Evolutionary conservation across 2,329 filamentous ascomycete genomes (phyloP), one percentile per base, ranked within the genome.

Genomic region (Triangularia setosa): DNA sequence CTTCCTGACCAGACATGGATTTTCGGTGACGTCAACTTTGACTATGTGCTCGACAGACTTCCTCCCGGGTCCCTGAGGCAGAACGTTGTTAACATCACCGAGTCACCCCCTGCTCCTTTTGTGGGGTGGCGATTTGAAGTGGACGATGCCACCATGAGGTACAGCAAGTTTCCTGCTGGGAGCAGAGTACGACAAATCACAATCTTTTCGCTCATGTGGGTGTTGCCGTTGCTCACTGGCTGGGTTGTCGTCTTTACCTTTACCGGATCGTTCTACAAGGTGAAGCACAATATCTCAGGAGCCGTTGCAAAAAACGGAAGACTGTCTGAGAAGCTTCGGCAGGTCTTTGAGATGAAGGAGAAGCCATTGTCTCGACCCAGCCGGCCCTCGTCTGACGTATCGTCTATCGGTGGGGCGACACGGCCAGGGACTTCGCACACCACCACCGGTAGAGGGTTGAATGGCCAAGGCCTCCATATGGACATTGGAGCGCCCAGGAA

Each of bases 11-110:
- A 85, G 66, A 83, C 82, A 3, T 81, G 79, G 64, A 80, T 87
- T 1, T 83, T 82, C 65, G 87, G 87, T 25, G 87, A 89, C 71
- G 80, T 86, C 16, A 83, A 89, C 69, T 79, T 79, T 24, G 86
- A 89, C 70, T 78, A 78, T 2, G 78, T 89, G 2, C 75, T 88
- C 11, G 87, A 89, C 71, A 83, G 85, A 44, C 78, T 89, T 53
- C 83, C 85, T 2, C 86, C 86, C 4, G 83, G 81, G 1, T 84
- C 83, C 4, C 76, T 88, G 16, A 79, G 80, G 35, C 75, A 78
- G 52, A 81, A 82, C 53, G 76, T 84, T 14, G 79, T 88, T 66
- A 89, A 89, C 69, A 81, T 88, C 66, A 85, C 84, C 0, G 73
- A 80, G 7, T 73, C 77, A 12, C 86, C 86, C 4, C 80, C 81